Conservation (phyloP, 176 grass and related monocot species). For the Panicum miliaceum region DNA sequence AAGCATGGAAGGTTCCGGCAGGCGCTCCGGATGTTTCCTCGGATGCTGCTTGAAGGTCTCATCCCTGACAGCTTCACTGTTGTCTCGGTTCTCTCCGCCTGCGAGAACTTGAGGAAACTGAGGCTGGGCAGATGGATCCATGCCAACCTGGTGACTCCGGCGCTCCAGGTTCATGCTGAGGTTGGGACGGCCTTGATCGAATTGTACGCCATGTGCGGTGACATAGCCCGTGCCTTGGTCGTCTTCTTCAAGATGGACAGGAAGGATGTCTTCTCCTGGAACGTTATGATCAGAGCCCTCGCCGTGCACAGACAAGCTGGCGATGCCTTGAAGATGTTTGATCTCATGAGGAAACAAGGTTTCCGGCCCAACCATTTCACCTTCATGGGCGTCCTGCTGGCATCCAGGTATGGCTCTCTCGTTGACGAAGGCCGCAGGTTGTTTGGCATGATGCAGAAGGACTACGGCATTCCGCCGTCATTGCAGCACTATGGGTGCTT, state of each 20-base stretch:
- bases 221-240: constrained; percentile 38
- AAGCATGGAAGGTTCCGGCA: constrained; percentile 41
- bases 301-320: constrained; percentile 35
- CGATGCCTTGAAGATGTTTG: constrained; percentile 50
- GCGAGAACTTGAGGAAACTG: constrained; percentile 45
- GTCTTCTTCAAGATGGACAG: constrained; percentile 51
- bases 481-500: constrained; percentile 49
- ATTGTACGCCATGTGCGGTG: constrained; percentile 65
- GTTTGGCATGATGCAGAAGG: constrained; percentile 48
- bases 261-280: constrained; percentile 64
- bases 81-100: constrained; percentile 44
- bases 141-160: constrained; percentile 50
- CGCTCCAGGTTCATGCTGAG: constrained; percentile 35
- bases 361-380: constrained; percentile 49
- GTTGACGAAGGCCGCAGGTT: constrained; percentile 39
- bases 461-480: constrained; percentile 32
- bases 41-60: constrained; percentile 48
- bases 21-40: constrained; percentile 41
- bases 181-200: constrained; percentile 54
- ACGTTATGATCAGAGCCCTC: constrained; percentile 59
- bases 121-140: constrained; percentile 59
- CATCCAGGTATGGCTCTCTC: constrained; percentile 34
- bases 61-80: constrained; percentile 43
- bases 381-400: constrained; percentile 52
- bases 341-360: constrained; percentile 37